Conservation (phyloP, 345 rosid genomes). For the Boechera retrofracta region DNA sequence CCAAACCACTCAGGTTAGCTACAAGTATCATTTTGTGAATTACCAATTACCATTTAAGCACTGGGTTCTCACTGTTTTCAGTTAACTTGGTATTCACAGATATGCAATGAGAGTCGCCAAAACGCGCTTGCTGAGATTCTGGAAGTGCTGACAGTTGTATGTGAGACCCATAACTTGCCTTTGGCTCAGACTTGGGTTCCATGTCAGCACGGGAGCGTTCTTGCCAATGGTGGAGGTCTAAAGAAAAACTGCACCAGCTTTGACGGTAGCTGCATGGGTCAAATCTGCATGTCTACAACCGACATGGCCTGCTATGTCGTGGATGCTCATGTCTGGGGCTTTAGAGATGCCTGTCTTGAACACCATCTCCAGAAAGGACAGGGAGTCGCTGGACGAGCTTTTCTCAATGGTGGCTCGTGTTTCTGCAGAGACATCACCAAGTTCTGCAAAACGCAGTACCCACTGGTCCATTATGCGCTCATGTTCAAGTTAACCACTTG, state of each 20-base stretch:
- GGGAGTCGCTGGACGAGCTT: slow-evolving; percentile 93
- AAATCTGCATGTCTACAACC: slow-evolving; percentile 90
- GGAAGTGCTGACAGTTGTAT: slow-evolving; percentile 84
- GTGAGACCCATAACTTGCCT: slow-evolving; percentile 87
- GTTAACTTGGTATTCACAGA: slow-evolving; percentile 55
- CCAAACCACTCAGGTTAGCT: slow-evolving; percentile 72
- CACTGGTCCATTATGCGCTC: slow-evolving; percentile 89
- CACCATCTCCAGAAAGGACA: slow-evolving; percentile 96
- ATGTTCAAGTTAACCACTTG: slow-evolving; percentile 75
- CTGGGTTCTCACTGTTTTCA: slow-evolving; percentile 34
- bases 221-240: slow-evolving; percentile 84
- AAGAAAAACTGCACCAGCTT: slow-evolving; percentile 87
- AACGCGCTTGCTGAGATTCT: slow-evolving; percentile 87
- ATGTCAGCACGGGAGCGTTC: slow-evolving; percentile 82
- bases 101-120: slow-evolving; percentile 90
- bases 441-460: slow-evolving; percentile 85
- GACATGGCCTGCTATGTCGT: slow-evolving; percentile 85
- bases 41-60: slow-evolving; percentile 35
- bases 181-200: slow-evolving; percentile 99
- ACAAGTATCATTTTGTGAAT: slow-evolving; percentile 28
- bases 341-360: slow-evolving; percentile 85
- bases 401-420: slow-evolving; percentile 74
- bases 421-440: slow-evolving; percentile 75
- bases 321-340: slow-evolving; percentile 91
- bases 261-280: slow-evolving; percentile 89